These are phyloP conservation scores for Vanrija humicola DNA, from an alignment of 1,284 basidiomycete species.

Conservation along the genomic window DNA sequence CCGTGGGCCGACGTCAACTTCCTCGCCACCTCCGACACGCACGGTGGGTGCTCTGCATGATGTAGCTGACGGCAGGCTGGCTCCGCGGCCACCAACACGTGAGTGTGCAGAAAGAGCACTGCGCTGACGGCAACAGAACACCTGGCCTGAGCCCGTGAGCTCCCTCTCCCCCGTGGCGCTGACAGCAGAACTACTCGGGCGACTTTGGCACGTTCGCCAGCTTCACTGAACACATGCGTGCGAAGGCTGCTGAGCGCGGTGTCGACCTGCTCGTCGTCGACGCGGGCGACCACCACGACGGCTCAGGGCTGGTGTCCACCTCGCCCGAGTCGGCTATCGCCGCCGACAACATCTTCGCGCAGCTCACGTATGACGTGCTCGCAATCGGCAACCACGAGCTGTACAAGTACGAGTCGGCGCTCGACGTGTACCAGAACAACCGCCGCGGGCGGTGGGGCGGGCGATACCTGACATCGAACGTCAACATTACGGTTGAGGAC, in stretches of 20 bases:
- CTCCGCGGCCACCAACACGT: constrained; percentile 48
- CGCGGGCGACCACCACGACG: constrained; percentile 66
- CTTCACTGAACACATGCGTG: constrained; percentile 76
- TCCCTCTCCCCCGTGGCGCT: not conserved
- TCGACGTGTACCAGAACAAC: constrained; percentile 59
- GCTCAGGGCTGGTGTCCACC: constrained; percentile 47
- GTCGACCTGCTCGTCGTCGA: constrained; percentile 47
- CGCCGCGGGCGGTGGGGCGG: constrained; percentile 56
- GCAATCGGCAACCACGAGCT: constrained; percentile 87
- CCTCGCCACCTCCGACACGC: constrained; percentile 46
- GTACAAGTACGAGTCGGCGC: constrained; percentile 72
- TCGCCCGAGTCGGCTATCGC: constrained; percentile 59
- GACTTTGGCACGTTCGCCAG: constrained; percentile 75
- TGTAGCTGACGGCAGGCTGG: constrained; percentile 35
- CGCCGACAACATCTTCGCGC: constrained; percentile 69
- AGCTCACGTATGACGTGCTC: constrained; percentile 76
- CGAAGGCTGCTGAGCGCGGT: constrained; percentile 53
- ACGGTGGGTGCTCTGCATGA: constrained; percentile 30
- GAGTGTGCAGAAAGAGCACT: constrained; percentile 7
- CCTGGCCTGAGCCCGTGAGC: constrained; percentile 49
- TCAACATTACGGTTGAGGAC: constrained; percentile 70
- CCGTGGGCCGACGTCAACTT: constrained; percentile 49
- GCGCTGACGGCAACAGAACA: constrained; percentile 31
- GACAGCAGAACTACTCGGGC: constrained; percentile 52
- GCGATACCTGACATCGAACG: constrained; percentile 76